A percentile compares a stretch with the other conserved stretches of the same genome.
Evolutionary conservation across 2,329 filamentous ascomycete genomes (phyloP).

Genomic region (Stemphylium vesicarium): DNA sequence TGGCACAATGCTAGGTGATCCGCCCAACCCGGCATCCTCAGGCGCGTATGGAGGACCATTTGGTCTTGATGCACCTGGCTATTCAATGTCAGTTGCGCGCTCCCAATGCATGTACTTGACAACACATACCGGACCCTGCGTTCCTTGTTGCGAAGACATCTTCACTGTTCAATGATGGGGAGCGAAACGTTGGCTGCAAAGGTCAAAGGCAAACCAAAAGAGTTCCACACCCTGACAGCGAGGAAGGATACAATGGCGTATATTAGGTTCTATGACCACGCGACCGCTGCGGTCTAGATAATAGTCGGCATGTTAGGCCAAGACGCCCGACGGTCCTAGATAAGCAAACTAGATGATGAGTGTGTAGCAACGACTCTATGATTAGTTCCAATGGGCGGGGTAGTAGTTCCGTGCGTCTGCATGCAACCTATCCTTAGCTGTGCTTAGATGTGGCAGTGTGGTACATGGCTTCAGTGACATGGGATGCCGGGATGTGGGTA

Average conservation of each 20-base stretch:
- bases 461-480: slow-evolving; percentile 16
- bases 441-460: slow-evolving; percentile 11
- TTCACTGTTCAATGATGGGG: slow-evolving; percentile 3
- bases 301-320: slow-evolving; percentile 25
- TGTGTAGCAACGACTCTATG: slow-evolving; percentile 19
- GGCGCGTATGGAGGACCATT: slow-evolving; percentile 41
- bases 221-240: slow-evolving; percentile 3
- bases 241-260: slow-evolving; percentile 19
- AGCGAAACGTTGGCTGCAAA: slow-evolving; percentile 8
- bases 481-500: slow-evolving; percentile 20
- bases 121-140: slow-evolving; percentile 14
- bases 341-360: slow-evolving; percentile 33
- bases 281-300: slow-evolving; percentile 21
- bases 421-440: slow-evolving; percentile 11
- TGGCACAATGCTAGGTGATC: slow-evolving; percentile 35
- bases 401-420: slow-evolving; percentile 10
- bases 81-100: slow-evolving; percentile 10
- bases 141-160: slow-evolving; percentile 20
- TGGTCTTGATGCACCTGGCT: slow-evolving; percentile 10
- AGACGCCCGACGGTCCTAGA: slow-evolving; percentile 19
- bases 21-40: slow-evolving; percentile 34
- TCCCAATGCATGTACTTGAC: neutral
- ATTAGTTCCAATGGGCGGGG: slow-evolving; percentile 24
- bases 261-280: slow-evolving; percentile 26
- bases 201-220: slow-evolving; percentile 15